Evolutionary conservation across 1,284 basidiomycete genomes (phyloP), one percentile per base, ranked within the genome.

Genomic region (Pulveroboletus sp.): DNA sequence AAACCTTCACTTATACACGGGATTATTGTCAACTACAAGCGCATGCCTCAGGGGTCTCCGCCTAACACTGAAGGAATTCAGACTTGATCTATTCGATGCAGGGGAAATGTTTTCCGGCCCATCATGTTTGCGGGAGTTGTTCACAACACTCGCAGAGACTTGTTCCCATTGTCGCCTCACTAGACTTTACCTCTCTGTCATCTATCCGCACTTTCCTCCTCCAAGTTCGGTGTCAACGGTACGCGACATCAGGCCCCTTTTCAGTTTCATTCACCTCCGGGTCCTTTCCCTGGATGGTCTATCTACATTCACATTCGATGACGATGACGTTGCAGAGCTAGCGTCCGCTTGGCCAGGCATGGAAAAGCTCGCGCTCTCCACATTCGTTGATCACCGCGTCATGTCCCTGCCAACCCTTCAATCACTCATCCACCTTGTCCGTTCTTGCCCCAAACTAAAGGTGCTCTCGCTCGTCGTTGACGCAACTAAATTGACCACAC

Each of bases 381-480:
- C 58, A 3, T 69, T 49, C 22, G 58, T 59, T 36, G 45, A 60
- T n/a, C 58, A 66, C 43, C 54, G 57, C 4, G 5, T 20, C 1
- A 58, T 52, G 3, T 50, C 57, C 17, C 45, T 67, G 1, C 66
- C 69, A 1, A 71, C 69, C 1, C 38, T 69, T 8, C 57, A 35
- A 17, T 62, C 66, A 0, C 62, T 67, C 24, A 2, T 61, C 40
- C 38, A 18, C 7, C 57, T 67, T 0, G 43, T 29, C 12, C 45
- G 36, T 2, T 12, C 54, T 0, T 67, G 64, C 20, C 58, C 62
- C 0, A 47, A 45, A 35, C 49, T 67, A 3, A 44, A 22, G 1
- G n/a, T 47, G 10, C 64, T 72, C 36, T 50, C 66, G 2, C 64
- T 67, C 28, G 69, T 67, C 22, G 33, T 67, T 1, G 62, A 67